Evolutionary conservation across 352 stramenopile genomes (phyloP).

Genomic region (Aphanomyces astaci): DNA sequence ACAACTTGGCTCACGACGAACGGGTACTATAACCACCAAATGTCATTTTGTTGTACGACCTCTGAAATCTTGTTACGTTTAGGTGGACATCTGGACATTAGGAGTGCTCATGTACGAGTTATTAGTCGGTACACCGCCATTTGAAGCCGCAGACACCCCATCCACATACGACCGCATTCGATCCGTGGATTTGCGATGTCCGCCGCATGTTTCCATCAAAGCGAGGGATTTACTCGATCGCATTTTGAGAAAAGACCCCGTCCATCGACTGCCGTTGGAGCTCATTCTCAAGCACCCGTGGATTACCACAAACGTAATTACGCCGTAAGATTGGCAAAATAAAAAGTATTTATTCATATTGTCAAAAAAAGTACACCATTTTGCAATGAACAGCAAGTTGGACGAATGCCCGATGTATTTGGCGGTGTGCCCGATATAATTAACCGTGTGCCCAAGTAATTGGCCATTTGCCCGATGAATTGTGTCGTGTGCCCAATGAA

Average conservation of each 20-base stretch:
- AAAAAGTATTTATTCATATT: neutral
- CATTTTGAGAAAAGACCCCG: conserved; percentile 92
- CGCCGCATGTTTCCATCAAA: conserved; percentile 82
- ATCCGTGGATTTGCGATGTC: conserved; percentile 94
- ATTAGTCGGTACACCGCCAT: conserved; percentile 93
- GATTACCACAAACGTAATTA: conserved; percentile 51
- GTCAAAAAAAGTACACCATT: conserved; percentile 54
- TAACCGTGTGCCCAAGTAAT: too few species aligned
- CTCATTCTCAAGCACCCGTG: conserved; percentile 94
- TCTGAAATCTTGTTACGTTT: conserved; percentile 86
- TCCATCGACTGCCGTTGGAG: conserved; percentile 86
- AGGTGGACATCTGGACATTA: conserved; percentile 96
- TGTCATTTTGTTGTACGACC: conserved; percentile 20
- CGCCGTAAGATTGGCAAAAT: neutral
- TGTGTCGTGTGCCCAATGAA: too few species aligned
- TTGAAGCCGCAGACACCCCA: conserved; percentile 93
- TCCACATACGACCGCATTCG: conserved; percentile 96
- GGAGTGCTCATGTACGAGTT: conserved; percentile 99
- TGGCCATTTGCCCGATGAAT: too few species aligned
- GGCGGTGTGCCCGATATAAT: too few species aligned
- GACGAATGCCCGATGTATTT: too few species aligned
- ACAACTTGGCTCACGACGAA: conserved; percentile 95
- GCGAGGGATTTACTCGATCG: conserved; percentile 93
- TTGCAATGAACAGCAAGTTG: too few species aligned
- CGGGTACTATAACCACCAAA: conserved; percentile 35